Conservation (phyloP, 768 basidiomycete species). For the Suillus subaureus region DNA sequence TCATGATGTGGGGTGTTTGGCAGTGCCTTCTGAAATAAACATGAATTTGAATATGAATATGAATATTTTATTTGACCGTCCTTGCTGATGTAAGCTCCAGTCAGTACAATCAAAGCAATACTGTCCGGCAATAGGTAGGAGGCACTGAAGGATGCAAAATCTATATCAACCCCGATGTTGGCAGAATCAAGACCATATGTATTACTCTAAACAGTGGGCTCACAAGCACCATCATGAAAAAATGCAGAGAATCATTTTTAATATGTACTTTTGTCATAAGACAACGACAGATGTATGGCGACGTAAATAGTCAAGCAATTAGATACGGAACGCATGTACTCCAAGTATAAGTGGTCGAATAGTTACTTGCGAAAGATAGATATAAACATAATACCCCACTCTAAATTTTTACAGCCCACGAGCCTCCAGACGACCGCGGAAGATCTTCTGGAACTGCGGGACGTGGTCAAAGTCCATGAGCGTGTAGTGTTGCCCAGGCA, state of each 20-base stretch:
- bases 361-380: background rate
- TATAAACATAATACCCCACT: background rate
- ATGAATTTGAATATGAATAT: too few relatives aligned
- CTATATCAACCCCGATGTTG: background rate
- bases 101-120: too few relatives aligned
- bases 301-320: background rate
- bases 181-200: background rate
- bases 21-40: background rate
- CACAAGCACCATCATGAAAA: background rate
- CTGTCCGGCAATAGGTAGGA: too few relatives aligned
- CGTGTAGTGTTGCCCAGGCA: conserved; percentile 32
- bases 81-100: too few relatives aligned
- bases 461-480: conserved; percentile 36
- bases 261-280: background rate
- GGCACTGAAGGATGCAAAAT: too few relatives aligned
- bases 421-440: conserved; percentile 26
- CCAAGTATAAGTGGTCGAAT: background rate
- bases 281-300: background rate
- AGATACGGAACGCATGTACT: background rate
- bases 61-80: too few relatives aligned
- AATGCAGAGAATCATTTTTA: background rate
- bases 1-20: background rate
- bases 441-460: conserved; percentile 32
- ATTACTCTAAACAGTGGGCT: background rate
- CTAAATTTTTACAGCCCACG: conserved; percentile 24